These are phyloP conservation scores for Calonectria honghensis DNA, from an alignment of 2,329 filamentous ascomycete genomes.

Conservation along the genomic window DNA sequence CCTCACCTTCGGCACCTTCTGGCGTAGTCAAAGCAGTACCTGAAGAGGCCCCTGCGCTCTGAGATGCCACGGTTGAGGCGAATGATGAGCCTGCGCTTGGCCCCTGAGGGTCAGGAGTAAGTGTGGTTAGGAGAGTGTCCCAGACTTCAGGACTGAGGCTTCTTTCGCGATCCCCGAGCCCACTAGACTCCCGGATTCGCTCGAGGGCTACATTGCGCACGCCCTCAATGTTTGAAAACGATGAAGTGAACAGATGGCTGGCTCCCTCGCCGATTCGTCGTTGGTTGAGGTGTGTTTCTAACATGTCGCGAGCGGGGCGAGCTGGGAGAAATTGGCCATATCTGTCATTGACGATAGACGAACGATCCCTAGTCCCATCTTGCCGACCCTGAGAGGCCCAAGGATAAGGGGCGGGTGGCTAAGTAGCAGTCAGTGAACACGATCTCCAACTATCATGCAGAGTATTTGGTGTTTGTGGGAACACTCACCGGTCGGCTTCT, in stretches of 20 bases:
- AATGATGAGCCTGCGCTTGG: constrained; percentile 91
- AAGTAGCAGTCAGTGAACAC: not conserved
- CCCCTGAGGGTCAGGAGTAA: constrained; percentile 87
- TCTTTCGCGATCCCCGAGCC: constrained; percentile 88
- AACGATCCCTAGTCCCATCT: constrained; percentile 22
- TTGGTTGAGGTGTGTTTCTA: constrained; percentile 24
- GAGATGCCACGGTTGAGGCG: constrained; percentile 73
- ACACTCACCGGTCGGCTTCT: constrained; percentile 52
- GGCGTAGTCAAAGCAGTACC: constrained; percentile 61
- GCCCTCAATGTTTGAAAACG: not conserved
- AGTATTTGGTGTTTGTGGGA: not conserved
- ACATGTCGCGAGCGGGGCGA: constrained; percentile 17
- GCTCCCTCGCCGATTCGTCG: constrained; percentile 27
- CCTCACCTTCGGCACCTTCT: constrained; percentile 59
- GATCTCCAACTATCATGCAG: not conserved
- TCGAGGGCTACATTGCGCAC: constrained; percentile 34
- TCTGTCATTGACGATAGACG: constrained; percentile 15
- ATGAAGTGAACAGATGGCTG: not conserved
- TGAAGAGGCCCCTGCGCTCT: constrained; percentile 66
- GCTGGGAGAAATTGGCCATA: constrained; percentile 24
- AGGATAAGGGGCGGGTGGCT: constrained; percentile 32
- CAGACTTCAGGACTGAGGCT: constrained; percentile 88
- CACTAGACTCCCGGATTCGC: constrained; percentile 70
- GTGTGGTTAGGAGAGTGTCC: constrained; percentile 87
- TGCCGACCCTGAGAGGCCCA: constrained; percentile 17